Base-by-base conservation (phyloP, 129 eudicot genomes). In the Smallanthus sonchifolius region DNA sequence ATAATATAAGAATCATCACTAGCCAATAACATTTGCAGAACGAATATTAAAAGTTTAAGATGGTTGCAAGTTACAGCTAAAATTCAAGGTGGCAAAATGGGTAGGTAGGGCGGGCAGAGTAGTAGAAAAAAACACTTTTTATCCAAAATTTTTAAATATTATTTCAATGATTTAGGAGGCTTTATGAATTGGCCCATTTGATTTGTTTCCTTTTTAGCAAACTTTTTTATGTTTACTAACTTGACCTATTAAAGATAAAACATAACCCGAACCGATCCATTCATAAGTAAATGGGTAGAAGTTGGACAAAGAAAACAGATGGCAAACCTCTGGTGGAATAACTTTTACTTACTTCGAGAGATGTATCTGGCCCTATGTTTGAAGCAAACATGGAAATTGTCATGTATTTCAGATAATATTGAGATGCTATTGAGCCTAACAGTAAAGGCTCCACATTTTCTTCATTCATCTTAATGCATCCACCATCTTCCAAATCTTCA, bases 401-500 rank as follows among this genome's bases (percentile, higher is more conserved):
- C 79, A 85, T 80, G 82, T 90, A 90, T 71, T 85, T 93, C 44
- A 93, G 86, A 87, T 93, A 93, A 74, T 93, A 93, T 69, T 93
- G 98, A 75, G 98, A 90, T 55, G 97, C 98, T 66, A 90, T 82
- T 77, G 92, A 78, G 56, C 97, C 98, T 73, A 93, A 83, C 91
- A 93, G 90, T 79, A 73, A 55, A 13, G 98, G 89, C 69, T 85
- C 96, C 81, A 93, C 97, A 67, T 83, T 84, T 73, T 90, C 95
- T 72, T 90, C 98, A 66, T 77, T 67, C 60, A 90, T 86, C 60
- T 84, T 86, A 56, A 93, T 84, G 79, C 98, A 93, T 51, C 98
- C 98, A 79, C 91, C 78, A 79, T 93, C 98, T 88, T 93, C 98
- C 74, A 93, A 86, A 84, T 93, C 98, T 80, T 93, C 98, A 84